Evolutionary conservation across 192 early-diverging fungal genomes (phyloP).

Genomic region (Podila epigama): DNA sequence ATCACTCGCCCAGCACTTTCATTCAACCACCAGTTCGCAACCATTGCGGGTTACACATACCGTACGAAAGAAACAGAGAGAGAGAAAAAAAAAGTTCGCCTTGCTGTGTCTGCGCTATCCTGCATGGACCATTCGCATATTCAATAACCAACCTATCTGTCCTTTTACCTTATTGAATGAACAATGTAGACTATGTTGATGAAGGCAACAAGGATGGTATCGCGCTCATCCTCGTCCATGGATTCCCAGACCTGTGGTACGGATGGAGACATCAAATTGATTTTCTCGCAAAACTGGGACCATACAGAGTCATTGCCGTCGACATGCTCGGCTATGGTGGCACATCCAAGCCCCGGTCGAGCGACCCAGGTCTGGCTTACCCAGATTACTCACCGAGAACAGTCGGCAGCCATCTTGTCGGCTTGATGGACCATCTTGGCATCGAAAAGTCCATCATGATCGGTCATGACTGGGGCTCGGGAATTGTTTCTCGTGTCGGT

Average conservation of each 20-base stretch:
- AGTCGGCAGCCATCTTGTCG: constrained; percentile 49
- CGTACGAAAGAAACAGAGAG: constrained; percentile 2
- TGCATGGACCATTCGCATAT: no score
- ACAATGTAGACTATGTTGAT: constrained; percentile 31
- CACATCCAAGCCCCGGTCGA: constrained; percentile 13
- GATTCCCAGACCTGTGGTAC: constrained; percentile 46
- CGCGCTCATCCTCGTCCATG: constrained; percentile 24
- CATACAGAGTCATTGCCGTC: constrained; percentile 59
- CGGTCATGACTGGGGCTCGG: constrained; percentile 71
- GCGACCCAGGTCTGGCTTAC: neutral
- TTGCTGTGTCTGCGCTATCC: no score
- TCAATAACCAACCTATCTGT: neutral
- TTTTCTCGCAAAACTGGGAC: constrained; percentile 50
- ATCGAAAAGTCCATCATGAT: constrained; percentile 57
- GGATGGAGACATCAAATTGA: constrained; percentile 51
- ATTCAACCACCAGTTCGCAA: constrained; percentile 18
- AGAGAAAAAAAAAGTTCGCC: no score
- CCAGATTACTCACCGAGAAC: constrained; percentile 2
- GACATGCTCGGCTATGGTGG: constrained; percentile 59
- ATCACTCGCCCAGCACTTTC: neutral
- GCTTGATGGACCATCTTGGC: constrained; percentile 62
- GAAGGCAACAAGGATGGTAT: constrained; percentile 10
- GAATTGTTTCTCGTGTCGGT: neutral
- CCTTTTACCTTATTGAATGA: neutral
- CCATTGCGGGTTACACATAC: constrained; percentile 4